A percentile compares a stretch with the other conserved stretches of the same genome.
Conservation (phyloP, 2,329 filamentous ascomycete species). For the Verticillium longisporum region DNA sequence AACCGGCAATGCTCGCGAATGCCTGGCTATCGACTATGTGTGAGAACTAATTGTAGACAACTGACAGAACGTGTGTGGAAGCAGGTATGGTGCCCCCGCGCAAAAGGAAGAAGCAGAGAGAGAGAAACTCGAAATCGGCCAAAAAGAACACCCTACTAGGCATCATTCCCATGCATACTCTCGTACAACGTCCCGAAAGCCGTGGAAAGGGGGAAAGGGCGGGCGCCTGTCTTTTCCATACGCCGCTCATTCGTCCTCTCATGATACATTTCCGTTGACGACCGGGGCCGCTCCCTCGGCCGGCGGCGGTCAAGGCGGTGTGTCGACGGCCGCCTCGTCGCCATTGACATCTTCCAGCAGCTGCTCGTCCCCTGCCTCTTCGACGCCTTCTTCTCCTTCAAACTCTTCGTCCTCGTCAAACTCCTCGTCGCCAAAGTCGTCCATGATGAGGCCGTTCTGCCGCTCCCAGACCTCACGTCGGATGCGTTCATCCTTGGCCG, state of each 20-base stretch:
- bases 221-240: no score
- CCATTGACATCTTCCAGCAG: background rate
- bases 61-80: background rate
- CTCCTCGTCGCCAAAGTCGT: conserved; percentile 1
- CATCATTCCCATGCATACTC: background rate
- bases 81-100: background rate
- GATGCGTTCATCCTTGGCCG: conserved; percentile 79
- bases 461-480: conserved; percentile 71
- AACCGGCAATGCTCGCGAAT: background rate
- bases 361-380: background rate
- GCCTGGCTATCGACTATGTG: background rate
- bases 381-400: background rate
- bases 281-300: background rate
- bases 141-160: background rate
- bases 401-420: background rate
- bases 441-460: conserved; percentile 49
- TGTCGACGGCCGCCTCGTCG: background rate
- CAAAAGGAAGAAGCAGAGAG: no score
- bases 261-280: background rate
- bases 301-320: background rate
- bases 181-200: background rate
- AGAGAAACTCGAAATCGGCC: no score
- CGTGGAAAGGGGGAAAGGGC: background rate
- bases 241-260: background rate
- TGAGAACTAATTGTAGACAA: background rate